A percentile compares a stretch with the other conserved stretches of the same genome.
phyloP scores from a whole-genome alignment of 352 stramenopile genomes.

The Phytophthora pistaciae region DNA sequence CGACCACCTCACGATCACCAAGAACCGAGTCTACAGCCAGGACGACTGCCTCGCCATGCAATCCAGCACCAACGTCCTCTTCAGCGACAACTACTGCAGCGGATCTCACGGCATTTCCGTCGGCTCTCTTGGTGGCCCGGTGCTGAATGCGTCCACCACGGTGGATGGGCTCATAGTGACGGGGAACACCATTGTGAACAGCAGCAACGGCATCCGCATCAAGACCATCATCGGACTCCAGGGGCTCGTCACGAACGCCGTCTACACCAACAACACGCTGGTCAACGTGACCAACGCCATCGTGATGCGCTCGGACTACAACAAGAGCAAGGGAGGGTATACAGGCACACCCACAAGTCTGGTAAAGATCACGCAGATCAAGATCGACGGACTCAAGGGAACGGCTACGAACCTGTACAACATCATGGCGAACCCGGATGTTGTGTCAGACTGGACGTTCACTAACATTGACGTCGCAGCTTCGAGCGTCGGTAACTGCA shows the following conservation, averaged over 20 bases:
- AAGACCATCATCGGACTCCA: slow-evolving; percentile 6
- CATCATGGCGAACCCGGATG: neutral
- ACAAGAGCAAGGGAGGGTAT: neutral
- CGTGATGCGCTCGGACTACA: slow-evolving; percentile 4
- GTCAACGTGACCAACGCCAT: slow-evolving; percentile 1
- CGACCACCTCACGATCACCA: neutral
- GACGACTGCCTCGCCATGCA: slow-evolving; percentile 5
- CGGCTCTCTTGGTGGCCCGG: neutral
- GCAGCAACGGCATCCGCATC: slow-evolving; percentile 10
- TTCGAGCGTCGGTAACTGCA: neutral
- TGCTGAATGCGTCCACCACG: neutral
- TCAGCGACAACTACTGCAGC: slow-evolving; percentile 9
- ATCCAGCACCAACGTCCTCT: neutral
- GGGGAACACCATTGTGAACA: slow-evolving; percentile 21
- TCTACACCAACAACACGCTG: neutral
- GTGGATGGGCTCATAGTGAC: neutral
- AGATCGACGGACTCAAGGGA: neutral
- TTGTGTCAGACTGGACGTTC: neutral
- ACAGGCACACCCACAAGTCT: neutral
- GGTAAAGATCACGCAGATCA: neutral
- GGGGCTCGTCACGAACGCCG: slow-evolving; percentile 3
- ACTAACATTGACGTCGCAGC: neutral
- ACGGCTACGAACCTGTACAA: neutral
- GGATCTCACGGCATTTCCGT: slow-evolving; percentile 20
- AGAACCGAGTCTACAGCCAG: neutral